These are phyloP conservation scores for Endoconidiophora laricicola DNA, from an alignment of 2,329 filamentous ascomycete species.

Conservation along the genomic window DNA sequence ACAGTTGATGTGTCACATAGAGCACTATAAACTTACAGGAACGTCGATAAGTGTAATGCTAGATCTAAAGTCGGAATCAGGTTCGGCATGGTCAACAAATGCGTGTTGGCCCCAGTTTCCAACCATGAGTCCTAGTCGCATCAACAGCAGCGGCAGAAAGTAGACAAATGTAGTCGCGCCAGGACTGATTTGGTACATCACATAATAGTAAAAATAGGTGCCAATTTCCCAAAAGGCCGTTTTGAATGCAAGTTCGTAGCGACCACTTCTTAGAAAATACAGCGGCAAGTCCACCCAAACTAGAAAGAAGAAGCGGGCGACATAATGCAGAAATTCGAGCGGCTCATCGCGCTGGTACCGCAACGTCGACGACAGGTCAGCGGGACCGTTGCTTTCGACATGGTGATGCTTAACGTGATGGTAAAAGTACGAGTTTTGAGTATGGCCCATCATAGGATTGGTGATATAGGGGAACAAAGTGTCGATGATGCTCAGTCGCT, in stretches of 20 bases:
- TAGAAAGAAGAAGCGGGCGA: conserved; percentile 56
- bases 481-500: conserved; percentile 40
- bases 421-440: conserved; percentile 73
- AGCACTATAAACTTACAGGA: conserved; percentile 35
- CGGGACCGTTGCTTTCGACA: conserved; percentile 24
- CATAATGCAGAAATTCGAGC: conserved; percentile 51
- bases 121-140: conserved; percentile 59
- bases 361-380: conserved; percentile 47
- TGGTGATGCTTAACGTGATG: conserved; percentile 80
- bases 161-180: conserved; percentile 47
- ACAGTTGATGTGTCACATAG: not conserved
- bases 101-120: conserved; percentile 79
- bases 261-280: conserved; percentile 54
- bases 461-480: conserved; percentile 52
- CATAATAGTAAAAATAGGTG: conserved; percentile 36
- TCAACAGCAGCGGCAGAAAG: conserved; percentile 45
- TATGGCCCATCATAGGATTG: conserved; percentile 66
- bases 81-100: conserved; percentile 58
- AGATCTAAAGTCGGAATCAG: conserved; percentile 60
- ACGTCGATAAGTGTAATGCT: conserved; percentile 70
- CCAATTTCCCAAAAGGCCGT: conserved; percentile 43
- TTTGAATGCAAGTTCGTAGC: conserved; percentile 35
- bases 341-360: conserved; percentile 57
- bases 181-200: conserved; percentile 33
- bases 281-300: conserved; percentile 59